Evolutionary conservation across 2,329 filamentous ascomycete species (phyloP).

Genomic region (Penicillium sp.): DNA sequence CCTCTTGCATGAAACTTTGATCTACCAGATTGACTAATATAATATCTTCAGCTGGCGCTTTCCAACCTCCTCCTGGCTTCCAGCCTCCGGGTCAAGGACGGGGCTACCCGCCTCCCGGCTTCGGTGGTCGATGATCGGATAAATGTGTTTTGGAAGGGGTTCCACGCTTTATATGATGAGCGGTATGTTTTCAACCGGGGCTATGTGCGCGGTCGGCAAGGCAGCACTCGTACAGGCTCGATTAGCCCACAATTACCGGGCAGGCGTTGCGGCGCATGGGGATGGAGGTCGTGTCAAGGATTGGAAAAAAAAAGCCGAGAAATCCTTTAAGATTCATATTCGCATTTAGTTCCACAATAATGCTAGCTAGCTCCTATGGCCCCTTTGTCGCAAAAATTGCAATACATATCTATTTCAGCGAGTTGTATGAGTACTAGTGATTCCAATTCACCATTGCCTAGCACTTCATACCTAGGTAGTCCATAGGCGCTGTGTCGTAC

Average conservation of each 20-base stretch:
- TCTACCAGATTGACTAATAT: conserved; percentile 37
- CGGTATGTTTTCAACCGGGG: conserved; percentile 25
- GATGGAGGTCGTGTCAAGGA: conserved; percentile 38
- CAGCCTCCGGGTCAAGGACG: conserved; percentile 66
- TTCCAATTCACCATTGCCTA: no score
- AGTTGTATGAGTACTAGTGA: no score
- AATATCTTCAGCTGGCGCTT: conserved; percentile 50
- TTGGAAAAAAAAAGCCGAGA: conserved; percentile 29
- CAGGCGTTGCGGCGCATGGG: conserved; percentile 48
- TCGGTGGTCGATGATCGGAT: conserved; percentile 47
- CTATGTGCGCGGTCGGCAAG: conserved; percentile 20
- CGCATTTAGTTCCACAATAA: conserved; percentile 23
- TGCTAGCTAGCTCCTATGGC: conserved; percentile 20
- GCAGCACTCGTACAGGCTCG: conserved; percentile 29
- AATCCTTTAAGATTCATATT: conserved; percentile 24
- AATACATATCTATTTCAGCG: conserved; percentile 9
- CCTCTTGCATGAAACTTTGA: conserved; percentile 16
- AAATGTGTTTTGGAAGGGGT: conserved; percentile 24
- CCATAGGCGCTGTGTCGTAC: no score
- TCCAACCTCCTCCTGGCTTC: conserved; percentile 72
- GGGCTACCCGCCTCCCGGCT: conserved; percentile 57
- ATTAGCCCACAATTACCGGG: conserved; percentile 37
- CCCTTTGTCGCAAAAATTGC: conserved; percentile 14
- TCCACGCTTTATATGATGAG: conserved; percentile 28
- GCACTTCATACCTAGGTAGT: no score